phyloP scores from a whole-genome alignment of 164 flowering plant species.

The Macadamia tetraphylla region DNA sequence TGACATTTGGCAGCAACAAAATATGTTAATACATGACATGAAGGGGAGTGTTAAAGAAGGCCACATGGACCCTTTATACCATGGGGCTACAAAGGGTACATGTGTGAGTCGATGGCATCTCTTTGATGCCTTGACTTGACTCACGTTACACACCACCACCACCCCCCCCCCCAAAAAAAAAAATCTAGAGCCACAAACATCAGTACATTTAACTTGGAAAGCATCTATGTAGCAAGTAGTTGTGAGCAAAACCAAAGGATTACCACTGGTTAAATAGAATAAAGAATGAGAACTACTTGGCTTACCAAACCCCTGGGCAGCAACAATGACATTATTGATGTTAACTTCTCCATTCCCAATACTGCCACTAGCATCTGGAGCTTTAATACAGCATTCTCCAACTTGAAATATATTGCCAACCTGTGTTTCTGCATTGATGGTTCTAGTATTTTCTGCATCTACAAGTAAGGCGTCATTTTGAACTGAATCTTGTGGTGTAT shows the following conservation, averaged over 20 bases:
- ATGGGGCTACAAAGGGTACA: no score
- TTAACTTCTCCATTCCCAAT: constrained; percentile 6
- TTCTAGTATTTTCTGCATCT: constrained; percentile 14
- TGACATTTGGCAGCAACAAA: no score
- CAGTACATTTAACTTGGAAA: background rate
- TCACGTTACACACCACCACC: no score
- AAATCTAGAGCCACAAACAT: no score
- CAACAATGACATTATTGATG: constrained; percentile 13
- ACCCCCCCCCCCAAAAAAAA: no score
- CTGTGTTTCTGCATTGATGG: constrained; percentile 3
- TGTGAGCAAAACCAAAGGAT: background rate
- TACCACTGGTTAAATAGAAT: no score
- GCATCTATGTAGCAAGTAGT: background rate
- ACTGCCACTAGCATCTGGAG: constrained; percentile 16
- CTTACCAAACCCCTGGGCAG: constrained; percentile 11
- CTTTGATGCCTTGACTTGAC: no score
- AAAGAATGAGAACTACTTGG: background rate
- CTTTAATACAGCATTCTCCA: constrained; percentile 9
- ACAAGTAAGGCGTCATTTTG: constrained; percentile 13
- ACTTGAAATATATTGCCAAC: constrained; percentile 14
- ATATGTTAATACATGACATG: no score
- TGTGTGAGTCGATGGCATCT: no score
- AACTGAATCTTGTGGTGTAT: constrained; percentile 13
- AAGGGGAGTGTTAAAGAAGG: no score
- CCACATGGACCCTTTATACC: no score